These are phyloP conservation scores for Penstemon davidsonii DNA, from an alignment of 257 asterid genomes.

Conservation along the genomic window DNA sequence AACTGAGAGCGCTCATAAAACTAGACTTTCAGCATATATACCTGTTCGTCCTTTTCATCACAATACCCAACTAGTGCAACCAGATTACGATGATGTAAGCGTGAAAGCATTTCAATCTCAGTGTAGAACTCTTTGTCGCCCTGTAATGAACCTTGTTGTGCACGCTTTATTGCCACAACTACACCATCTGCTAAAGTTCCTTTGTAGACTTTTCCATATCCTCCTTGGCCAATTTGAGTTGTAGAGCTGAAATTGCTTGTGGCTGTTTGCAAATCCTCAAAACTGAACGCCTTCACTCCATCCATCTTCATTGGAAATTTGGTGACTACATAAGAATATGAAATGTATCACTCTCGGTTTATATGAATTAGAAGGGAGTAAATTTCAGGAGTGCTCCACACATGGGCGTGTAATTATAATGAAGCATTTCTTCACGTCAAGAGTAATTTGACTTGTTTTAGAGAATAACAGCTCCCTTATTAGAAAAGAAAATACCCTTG, in stretches of 20 bases:
- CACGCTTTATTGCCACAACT: slow-evolving; percentile 62
- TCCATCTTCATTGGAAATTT: slow-evolving; percentile 50
- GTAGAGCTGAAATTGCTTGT: slow-evolving; percentile 38
- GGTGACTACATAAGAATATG: slow-evolving; percentile 30
- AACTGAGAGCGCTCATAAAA: not conserved
- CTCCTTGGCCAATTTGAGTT: slow-evolving; percentile 61
- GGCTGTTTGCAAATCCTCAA: slow-evolving; percentile 44
- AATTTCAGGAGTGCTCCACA: not conserved
- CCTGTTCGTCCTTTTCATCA: slow-evolving; percentile 85
- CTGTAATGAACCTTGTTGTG: slow-evolving; percentile 55
- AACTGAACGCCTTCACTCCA: slow-evolving; percentile 52
- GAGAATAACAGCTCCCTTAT: no score
- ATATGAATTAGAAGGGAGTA: not conserved
- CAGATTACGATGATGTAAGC: slow-evolving; percentile 62
- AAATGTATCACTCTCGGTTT: slow-evolving; percentile 8
- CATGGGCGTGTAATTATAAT: not conserved
- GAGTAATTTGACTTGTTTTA: no score
- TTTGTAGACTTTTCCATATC: slow-evolving; percentile 63
- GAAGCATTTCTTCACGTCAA: not conserved
- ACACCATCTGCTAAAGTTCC: slow-evolving; percentile 42
- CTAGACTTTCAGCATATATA: slow-evolving; percentile 9
- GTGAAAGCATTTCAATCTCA: slow-evolving; percentile 62
- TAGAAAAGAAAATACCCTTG: no score
- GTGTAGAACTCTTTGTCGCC: slow-evolving; percentile 65
- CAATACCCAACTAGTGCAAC: slow-evolving; percentile 69